Base-by-base conservation (phyloP, 331 rosid species). In the Dryas integrifolia region DNA sequence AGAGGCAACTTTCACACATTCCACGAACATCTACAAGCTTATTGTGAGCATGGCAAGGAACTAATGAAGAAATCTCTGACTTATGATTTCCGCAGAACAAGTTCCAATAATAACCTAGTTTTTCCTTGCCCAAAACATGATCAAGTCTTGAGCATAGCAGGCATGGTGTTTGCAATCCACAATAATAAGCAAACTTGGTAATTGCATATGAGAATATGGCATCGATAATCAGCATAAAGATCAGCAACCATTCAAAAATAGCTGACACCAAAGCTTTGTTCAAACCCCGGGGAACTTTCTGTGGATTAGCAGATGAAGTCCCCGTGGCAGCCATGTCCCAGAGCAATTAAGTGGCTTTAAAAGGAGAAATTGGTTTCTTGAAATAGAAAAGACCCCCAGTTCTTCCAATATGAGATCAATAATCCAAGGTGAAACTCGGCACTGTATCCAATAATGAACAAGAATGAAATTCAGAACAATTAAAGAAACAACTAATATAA, bases 111-210 rank as follows among this genome's bases (percentile, higher is more conserved):
- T 88, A 88, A 41, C 93, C 96, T 18, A 6, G 58, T 77, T 76
- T 88, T 70, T 92, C 81, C 65, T 82, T 71, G 66, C 92, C 89
- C 15, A 92, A 87, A 64, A 92, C 78, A 73, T 95, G 96, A 87
- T 95, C 99, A 16, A 95, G 91, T 70, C 99, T 89, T 3, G 99
- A 95, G 87, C 99, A 95, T 43, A 95, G 76, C 24, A 92, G 52
- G 72, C 99, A 95, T 0, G 99, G 99, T 3, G 72, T 51, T 85
- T 67, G 83, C 82, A 95, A 78, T 79, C 86, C 84, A 74, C 88
- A 89, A 72, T 62, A 77, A 52, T 65, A 60, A 76, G 99, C 92
- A 72, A 89, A 89, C 76, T 84, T 95, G 0, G 92, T 88, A 47
- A 95, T 83, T 44, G 86, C 40, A 69, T 77, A 95, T 26, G 97